phyloP scores from a whole-genome alignment of 306 rosid genomes.

The Delonix regia region DNA sequence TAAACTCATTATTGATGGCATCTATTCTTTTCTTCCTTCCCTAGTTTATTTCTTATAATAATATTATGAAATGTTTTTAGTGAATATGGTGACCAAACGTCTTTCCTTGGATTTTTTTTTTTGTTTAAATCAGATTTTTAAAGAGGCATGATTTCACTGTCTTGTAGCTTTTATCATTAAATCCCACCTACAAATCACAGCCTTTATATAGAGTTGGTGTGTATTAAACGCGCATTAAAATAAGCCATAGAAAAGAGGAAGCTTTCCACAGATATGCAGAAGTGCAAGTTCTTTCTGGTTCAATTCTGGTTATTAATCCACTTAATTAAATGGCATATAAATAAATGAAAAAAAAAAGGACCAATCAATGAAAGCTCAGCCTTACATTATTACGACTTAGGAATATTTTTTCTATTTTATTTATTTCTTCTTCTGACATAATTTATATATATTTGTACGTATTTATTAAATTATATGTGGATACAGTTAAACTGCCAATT shows the following conservation, averaged over 20 bases:
- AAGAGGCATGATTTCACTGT: constrained; percentile 2
- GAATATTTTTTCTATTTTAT: background rate
- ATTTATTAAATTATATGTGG: background rate
- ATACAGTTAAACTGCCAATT: background rate
- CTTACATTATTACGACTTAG: too few species aligned
- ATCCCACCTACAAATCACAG: constrained; percentile 38
- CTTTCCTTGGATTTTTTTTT: too few species aligned
- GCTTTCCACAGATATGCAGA: background rate
- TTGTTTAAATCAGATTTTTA: background rate
- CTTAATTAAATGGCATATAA: constrained; percentile 32
- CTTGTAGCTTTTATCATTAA: constrained; percentile 33
- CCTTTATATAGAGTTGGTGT: constrained; percentile 40
- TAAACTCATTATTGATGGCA: too few species aligned
- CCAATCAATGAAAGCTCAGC: constrained; percentile 4
- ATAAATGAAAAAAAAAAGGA: constrained; percentile 27
- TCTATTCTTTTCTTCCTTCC: too few species aligned
- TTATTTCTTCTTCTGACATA: background rate
- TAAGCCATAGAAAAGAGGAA: constrained; percentile 8
- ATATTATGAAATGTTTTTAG: too few species aligned
- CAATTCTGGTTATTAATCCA: constrained; percentile 17
- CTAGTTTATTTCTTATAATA: too few species aligned
- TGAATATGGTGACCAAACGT: too few species aligned
- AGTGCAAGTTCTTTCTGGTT: background rate
- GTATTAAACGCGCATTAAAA: constrained; percentile 19
- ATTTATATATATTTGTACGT: background rate